Evolutionary conservation across 345 rosid species (phyloP).

Genomic region (Salix udensis): DNA sequence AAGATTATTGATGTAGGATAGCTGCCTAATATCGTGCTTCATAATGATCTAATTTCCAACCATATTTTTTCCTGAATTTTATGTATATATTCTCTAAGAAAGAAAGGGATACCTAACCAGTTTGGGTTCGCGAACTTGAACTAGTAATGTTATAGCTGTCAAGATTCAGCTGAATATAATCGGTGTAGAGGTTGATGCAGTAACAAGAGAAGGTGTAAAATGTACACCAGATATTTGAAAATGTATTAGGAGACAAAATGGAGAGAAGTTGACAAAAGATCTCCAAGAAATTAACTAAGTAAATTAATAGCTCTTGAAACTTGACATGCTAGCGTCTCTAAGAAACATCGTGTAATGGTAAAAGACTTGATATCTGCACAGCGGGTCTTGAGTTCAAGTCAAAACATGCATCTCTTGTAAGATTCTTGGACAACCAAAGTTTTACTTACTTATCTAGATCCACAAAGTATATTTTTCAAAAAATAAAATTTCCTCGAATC

Average conservation of each 20-base stretch:
- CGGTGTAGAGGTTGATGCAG: neutral
- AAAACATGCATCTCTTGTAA: no score
- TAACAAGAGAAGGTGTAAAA: neutral
- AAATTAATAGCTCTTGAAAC: neutral
- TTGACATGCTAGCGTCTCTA: neutral
- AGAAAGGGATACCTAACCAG: neutral
- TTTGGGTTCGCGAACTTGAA: neutral
- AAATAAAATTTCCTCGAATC: no score
- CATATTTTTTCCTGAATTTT: neutral
- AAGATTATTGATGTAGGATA: neutral
- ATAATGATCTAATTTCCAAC: neutral
- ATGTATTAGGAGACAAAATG: neutral
- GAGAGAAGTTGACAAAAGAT: neutral
- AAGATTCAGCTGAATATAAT: neutral
- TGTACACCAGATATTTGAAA: neutral
- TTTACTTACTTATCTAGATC: no score
- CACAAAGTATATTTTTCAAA: rapidly evolving
- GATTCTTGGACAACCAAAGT: no score
- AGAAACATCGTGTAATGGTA: rapidly evolving
- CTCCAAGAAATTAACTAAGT: neutral
- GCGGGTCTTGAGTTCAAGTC: no score
- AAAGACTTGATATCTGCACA: no score
- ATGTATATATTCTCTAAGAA: neutral
- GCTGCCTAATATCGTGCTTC: neutral
- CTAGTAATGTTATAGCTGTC: neutral